Evolutionary conservation across 2,329 filamentous ascomycete genomes (phyloP).

Genomic region (Penicillium verrucosum): DNA sequence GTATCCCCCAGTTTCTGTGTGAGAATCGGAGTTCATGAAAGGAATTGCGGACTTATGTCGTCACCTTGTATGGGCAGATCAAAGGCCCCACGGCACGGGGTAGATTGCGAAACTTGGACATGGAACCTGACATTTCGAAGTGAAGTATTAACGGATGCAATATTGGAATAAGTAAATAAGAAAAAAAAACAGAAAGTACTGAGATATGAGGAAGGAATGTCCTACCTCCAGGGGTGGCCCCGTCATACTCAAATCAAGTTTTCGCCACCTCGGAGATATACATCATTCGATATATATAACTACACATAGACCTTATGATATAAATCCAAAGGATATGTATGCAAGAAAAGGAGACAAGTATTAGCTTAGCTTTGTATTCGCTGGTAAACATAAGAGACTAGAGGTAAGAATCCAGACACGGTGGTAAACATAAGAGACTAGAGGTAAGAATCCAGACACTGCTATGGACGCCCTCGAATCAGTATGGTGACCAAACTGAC

Average conservation of each 20-base stretch:
- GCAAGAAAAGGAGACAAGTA: neutral
- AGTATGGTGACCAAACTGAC: too few relatives aligned
- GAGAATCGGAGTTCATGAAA: conserved; percentile 36
- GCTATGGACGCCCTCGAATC: neutral
- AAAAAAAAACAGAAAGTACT: neutral
- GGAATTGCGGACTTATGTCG: neutral
- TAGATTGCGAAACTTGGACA: conserved; percentile 7
- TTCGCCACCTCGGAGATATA: neutral
- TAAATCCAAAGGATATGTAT: too few relatives aligned
- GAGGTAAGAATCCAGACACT: neutral
- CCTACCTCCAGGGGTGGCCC: neutral
- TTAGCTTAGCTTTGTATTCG: too few relatives aligned
- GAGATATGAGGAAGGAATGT: neutral
- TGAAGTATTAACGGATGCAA: neutral
- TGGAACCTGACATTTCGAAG: neutral
- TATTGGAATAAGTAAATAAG: neutral
- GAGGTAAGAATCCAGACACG: neutral
- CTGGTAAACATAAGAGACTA: too few relatives aligned
- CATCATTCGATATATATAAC: too few relatives aligned
- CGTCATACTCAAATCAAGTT: neutral
- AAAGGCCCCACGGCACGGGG: neutral
- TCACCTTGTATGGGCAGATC: conserved; percentile 5
- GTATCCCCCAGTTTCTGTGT: conserved; percentile 5
- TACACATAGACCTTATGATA: too few relatives aligned
- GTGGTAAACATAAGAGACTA: too few relatives aligned